Percentiles rank a stretch among this genome's conserved stretches.
phyloP scores from a whole-genome alignment of 2,329 filamentous ascomycete species.

The Tympanopsis confertula region DNA sequence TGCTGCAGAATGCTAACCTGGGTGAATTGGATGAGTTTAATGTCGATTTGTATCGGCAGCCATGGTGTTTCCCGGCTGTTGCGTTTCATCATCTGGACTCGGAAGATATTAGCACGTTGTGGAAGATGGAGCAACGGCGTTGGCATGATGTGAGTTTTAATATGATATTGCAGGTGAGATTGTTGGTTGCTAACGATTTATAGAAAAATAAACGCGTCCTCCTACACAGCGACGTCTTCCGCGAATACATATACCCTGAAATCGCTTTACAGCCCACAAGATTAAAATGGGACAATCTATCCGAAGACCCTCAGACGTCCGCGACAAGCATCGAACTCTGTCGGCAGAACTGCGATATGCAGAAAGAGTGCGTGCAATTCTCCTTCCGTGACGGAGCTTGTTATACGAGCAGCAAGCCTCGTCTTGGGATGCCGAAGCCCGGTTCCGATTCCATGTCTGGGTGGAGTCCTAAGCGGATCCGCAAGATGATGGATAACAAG shows the following conservation, averaged over 20 bases:
- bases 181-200: no score
- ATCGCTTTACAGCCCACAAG: conserved; percentile 11
- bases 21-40: conserved; percentile 8
- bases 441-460: conserved; percentile 13
- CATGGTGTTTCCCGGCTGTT: conserved; percentile 10
- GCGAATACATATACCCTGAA: conserved; percentile 19
- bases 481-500: not conserved
- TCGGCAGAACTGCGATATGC: conserved; percentile 12
- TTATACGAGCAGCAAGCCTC: not conserved
- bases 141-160: no score
- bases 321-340: conserved; percentile 16
- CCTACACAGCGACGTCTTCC: conserved; percentile 22
- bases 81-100: conserved; percentile 10
- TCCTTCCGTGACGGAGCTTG: not conserved
- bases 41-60: conserved; percentile 7
- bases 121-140: conserved; percentile 7
- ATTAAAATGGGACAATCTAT: conserved; percentile 20
- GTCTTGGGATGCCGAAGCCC: conserved; percentile 11
- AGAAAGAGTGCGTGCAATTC: conserved; percentile 1
- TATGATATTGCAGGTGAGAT: no score
- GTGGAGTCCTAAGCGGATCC: conserved; percentile 16
- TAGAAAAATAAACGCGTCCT: conserved; percentile 13
- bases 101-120: conserved; percentile 7
- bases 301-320: conserved; percentile 13
- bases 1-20: conserved; percentile 8